These are phyloP conservation scores for Trichoderma koningiopsis DNA, from an alignment of 2,329 filamentous ascomycete genomes.

Conservation along the genomic window DNA sequence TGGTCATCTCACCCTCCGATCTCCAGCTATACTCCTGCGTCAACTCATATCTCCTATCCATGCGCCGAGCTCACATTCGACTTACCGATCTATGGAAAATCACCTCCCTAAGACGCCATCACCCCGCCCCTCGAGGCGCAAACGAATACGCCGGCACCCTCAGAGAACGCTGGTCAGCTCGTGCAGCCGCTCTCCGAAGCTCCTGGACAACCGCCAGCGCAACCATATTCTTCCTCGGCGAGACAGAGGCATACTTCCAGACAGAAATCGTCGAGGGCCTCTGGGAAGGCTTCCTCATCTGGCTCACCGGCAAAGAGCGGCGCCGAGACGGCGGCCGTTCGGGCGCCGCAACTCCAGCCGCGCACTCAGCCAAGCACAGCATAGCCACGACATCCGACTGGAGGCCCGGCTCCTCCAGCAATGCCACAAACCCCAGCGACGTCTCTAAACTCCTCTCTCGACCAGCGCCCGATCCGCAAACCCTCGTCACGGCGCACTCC, in stretches of 20 bases:
- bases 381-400: slow-evolving; percentile 13
- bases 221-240: slow-evolving; percentile 84
- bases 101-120: slow-evolving; percentile 72
- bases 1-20: slow-evolving; percentile 79
- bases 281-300: slow-evolving; percentile 77
- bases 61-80: slow-evolving; percentile 82
- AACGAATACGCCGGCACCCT: slow-evolving; percentile 62
- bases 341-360: slow-evolving; percentile 32
- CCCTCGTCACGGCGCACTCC: slow-evolving; percentile 76
- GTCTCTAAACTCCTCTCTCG: slow-evolving; percentile 5
- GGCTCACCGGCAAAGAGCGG: slow-evolving; percentile 60
- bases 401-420: slow-evolving; percentile 18
- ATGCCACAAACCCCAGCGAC: neutral
- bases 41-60: slow-evolving; percentile 82
- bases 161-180: slow-evolving; percentile 63
- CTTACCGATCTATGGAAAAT: slow-evolving; percentile 87
- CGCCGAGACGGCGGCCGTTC: slow-evolving; percentile 33
- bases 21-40: slow-evolving; percentile 80
- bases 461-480: slow-evolving; percentile 73
- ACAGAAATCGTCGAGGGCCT: slow-evolving; percentile 81
- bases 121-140: slow-evolving; percentile 69
- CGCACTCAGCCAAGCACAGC: slow-evolving; percentile 1
- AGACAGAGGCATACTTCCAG: slow-evolving; percentile 86
- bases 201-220: slow-evolving; percentile 90
- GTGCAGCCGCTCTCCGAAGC: slow-evolving; percentile 71